Evolutionary conservation across 352 stramenopile species (phyloP).

Genomic region (Thalassiosira sp.): DNA sequence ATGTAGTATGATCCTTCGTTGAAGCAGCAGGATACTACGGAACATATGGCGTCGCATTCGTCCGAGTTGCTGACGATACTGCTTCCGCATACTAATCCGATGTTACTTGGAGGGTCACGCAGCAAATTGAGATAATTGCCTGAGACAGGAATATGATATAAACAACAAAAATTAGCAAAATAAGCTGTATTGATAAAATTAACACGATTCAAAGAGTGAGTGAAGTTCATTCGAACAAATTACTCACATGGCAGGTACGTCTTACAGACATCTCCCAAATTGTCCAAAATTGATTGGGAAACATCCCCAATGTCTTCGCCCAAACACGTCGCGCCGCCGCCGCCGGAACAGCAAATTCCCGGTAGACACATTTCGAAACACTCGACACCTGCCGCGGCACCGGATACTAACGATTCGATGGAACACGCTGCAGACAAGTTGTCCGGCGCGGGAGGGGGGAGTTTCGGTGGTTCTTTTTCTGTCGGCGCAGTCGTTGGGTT

Average conservation of each 20-base stretch:
- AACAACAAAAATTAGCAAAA: not conserved
- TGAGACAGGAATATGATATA: too few relatives aligned
- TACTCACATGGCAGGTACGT: conserved; percentile 13
- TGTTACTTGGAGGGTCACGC: conserved; percentile 5
- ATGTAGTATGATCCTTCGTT: not conserved
- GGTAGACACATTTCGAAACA: conserved; percentile 16
- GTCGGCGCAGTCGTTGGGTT: too few relatives aligned
- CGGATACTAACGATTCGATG: not conserved
- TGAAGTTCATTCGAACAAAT: not conserved
- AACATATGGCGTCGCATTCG: conserved; percentile 5
- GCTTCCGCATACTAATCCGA: conserved; percentile 13
- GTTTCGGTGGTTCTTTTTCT: not conserved
- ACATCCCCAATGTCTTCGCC: not conserved
- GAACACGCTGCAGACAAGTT: conserved; percentile 8
- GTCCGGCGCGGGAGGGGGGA: not conserved
- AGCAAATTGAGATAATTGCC: conserved; percentile 7
- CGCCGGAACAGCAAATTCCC: conserved; percentile 11
- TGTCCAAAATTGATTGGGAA: not conserved
- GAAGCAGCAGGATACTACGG: conserved; percentile 23
- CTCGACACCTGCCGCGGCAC: not conserved
- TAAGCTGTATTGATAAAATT: too few relatives aligned
- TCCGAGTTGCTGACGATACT: not conserved
- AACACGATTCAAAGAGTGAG: too few relatives aligned
- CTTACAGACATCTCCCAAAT: conserved; percentile 2
- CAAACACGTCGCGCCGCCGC: conserved; percentile 17